Conservation (phyloP, 306 rosid species). For the Rosa rugosa region DNA sequence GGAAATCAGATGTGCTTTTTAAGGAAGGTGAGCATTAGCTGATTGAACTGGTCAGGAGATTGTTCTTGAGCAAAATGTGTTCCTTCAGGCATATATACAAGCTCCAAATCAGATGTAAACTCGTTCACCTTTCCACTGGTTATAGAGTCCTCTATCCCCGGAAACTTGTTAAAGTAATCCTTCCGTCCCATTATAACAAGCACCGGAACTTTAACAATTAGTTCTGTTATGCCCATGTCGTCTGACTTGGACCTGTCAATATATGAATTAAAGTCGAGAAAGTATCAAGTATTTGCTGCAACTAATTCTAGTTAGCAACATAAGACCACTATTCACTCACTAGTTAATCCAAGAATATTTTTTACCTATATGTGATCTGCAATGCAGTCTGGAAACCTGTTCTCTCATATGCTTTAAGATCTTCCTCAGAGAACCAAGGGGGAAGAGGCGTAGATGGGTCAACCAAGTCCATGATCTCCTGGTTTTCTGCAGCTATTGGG, state of each 20-base stretch:
- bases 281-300: not conserved
- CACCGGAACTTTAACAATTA: constrained; percentile 51
- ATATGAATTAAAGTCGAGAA: constrained; percentile 9
- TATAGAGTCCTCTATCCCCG: constrained; percentile 56
- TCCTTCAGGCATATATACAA: constrained; percentile 65
- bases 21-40: constrained; percentile 62
- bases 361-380: constrained; percentile 77
- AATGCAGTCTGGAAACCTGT: constrained; percentile 72
- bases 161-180: constrained; percentile 65
- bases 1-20: constrained; percentile 48
- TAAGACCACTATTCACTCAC: not conserved
- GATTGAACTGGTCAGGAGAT: constrained; percentile 62
- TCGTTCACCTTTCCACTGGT: constrained; percentile 56
- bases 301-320: not conserved
- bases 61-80: constrained; percentile 91
- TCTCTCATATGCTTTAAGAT: constrained; percentile 65
- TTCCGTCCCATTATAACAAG: constrained; percentile 61
- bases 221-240: constrained; percentile 41
- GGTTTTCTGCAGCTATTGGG: constrained; percentile 70
- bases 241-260: constrained; percentile 45
- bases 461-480: constrained; percentile 88
- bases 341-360: not conserved
- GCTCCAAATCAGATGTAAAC: constrained; percentile 55
- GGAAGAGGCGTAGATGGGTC: constrained; percentile 72
- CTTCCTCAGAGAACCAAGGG: constrained; percentile 75